Base-by-base conservation (phyloP, 257 asterid species). In the Lycium ferocissimum region DNA sequence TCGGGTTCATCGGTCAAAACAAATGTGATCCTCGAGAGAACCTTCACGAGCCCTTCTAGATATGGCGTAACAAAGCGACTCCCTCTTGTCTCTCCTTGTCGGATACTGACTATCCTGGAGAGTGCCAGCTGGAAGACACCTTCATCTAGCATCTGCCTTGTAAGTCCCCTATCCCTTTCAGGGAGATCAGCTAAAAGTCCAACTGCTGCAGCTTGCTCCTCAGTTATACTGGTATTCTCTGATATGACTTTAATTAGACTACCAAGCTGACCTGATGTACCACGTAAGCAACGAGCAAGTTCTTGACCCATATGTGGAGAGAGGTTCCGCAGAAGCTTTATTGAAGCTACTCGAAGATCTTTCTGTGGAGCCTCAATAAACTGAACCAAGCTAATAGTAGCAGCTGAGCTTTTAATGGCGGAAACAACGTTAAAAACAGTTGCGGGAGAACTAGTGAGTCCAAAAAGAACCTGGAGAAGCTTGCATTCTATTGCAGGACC, bases 401-500 rank as follows among this genome's bases (percentile, higher is more conserved):
- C 99, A 10, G 98, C 99, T 1, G 96, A 95, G 88, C 96, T 95
- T 88, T 88, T 92, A 83, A 96, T 92, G 83, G 98, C 97, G 17
- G 95, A 94, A 67, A 91, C 97, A 3, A 94, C 95, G 20, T 91
- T 90, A 11, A 88, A 88, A 6, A 95, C 97, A 0, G 97, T 91
- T n/a, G 93, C 84, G 4, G 89, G 83, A 11, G 94, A 91, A 82
- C 89, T 84, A 0, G 99, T 92, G 62, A 97, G 98, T 82, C 99
- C 99, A 15, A 97, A 94, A 18, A 97, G 96, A 66, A 97, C 96
- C 88, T 95, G 98, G 79, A 95, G 93, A 85, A 97, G 98, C 92
- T 92, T 95, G 89, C 97, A 95, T 91, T 88, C 98, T 51, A 97
- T 95, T 56, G 99, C 85, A 12, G 99, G 99, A 78, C 99, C 99